phyloP scores from a whole-genome alignment of 441 rosid species.

The Dalechampia spathulata region DNA sequence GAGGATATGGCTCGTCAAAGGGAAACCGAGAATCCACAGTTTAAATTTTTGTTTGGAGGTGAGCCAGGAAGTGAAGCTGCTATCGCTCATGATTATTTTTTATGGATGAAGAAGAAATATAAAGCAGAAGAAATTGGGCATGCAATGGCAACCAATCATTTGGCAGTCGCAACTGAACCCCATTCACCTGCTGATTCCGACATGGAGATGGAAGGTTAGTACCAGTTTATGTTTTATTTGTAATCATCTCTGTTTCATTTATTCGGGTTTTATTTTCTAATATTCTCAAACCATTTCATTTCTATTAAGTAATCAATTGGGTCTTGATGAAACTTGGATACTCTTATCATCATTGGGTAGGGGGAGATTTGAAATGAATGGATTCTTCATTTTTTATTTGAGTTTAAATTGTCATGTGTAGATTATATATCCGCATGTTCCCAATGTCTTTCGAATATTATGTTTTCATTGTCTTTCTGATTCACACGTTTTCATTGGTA shows the following conservation, averaged over 20 bases:
- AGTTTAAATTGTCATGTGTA: background rate
- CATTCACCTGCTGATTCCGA: conserved; percentile 47
- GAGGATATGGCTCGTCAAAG: conserved; percentile 27
- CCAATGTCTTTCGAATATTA: no score
- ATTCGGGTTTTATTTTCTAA: background rate
- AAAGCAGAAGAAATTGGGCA: conserved; percentile 16
- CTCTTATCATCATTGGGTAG: background rate
- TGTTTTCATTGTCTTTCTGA: no score
- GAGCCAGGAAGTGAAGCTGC: conserved; percentile 37
- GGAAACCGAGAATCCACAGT: conserved; percentile 28
- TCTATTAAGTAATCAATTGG: background rate
- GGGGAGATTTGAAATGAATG: background rate
- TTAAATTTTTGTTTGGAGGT: conserved; percentile 32
- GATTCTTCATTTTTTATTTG: background rate
- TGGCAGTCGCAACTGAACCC: conserved; percentile 15
- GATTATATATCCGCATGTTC: background rate
- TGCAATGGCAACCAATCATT: conserved; percentile 10
- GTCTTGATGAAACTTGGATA: no score
- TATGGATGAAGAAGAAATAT: conserved; percentile 31
- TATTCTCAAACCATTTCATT: background rate
- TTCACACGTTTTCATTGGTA: background rate
- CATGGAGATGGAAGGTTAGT: conserved; percentile 90
- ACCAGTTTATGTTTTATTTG: background rate
- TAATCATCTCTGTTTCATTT: background rate
- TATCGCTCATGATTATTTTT: conserved; percentile 23